phyloP scores from a whole-genome alignment of 352 stramenopile genomes.

The Globisporangium megalacanthum region DNA sequence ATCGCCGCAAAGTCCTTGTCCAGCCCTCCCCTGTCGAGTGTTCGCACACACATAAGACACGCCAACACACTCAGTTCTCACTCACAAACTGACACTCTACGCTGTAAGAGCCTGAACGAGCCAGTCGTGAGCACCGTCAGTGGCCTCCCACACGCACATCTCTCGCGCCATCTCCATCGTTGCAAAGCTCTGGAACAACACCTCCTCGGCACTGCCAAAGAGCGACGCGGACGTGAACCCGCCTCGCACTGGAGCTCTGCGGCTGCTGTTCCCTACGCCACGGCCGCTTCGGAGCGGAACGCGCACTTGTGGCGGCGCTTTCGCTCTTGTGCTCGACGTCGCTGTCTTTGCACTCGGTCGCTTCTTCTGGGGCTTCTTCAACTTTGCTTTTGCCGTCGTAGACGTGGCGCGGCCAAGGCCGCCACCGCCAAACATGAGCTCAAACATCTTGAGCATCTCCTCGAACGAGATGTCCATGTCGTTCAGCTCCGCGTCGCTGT shows the following conservation, averaged over 20 bases:
- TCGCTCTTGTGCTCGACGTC: background rate
- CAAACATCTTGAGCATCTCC: conserved; percentile 75
- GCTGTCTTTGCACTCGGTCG: background rate
- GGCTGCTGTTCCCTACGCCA: background rate
- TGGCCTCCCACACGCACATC: conserved; percentile 16
- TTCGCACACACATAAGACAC: background rate
- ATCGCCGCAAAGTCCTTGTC: conserved; percentile 47
- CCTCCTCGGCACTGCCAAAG: conserved; percentile 12
- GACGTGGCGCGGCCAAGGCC: background rate
- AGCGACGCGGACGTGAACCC: conserved; percentile 2
- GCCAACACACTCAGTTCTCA: background rate
- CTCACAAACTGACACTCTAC: background rate
- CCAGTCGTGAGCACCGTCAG: background rate
- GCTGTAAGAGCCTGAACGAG: background rate
- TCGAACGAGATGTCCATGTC: conserved; percentile 47
- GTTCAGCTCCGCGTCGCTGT: conserved; percentile 15
- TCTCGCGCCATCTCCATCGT: conserved; percentile 16
- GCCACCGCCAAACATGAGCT: conserved; percentile 53
- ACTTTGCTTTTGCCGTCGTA: background rate
- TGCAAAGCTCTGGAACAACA: conserved; percentile 14
- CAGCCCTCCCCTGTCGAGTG: conserved; percentile 16
- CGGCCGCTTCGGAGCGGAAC: conserved; percentile 2
- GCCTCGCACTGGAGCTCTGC: background rate
- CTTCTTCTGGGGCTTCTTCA: background rate
- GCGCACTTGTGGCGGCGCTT: conserved; percentile 9